Evolutionary conservation across 2,329 filamentous ascomycete genomes (phyloP).

Genomic region (Tolypocladium endophyticum): DNA sequence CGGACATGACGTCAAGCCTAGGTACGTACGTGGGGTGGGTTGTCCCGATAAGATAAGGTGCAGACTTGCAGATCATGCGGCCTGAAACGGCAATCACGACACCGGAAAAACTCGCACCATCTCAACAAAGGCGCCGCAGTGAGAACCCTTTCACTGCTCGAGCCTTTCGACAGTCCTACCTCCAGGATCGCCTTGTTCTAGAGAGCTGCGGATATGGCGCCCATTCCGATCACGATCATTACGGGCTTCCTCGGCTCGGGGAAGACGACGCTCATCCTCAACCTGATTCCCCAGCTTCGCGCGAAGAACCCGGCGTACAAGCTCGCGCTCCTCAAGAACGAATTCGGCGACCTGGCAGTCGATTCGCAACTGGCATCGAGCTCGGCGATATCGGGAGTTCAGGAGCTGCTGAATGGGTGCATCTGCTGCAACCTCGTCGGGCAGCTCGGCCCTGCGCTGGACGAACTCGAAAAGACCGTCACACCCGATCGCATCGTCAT

Average conservation of each 20-base stretch:
- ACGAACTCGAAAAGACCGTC: slow-evolving; percentile 51
- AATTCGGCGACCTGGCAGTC: slow-evolving; percentile 90
- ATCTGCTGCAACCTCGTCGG: slow-evolving; percentile 99
- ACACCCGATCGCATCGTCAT: slow-evolving; percentile 79
- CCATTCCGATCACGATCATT: slow-evolving; percentile 85
- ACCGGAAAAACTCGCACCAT: background rate
- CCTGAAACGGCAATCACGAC: background rate
- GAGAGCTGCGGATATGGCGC: slow-evolving; percentile 35
- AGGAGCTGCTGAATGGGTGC: slow-evolving; percentile 90
- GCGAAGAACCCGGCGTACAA: slow-evolving; percentile 66
- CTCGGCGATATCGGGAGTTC: slow-evolving; percentile 75
- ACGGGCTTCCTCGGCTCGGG: slow-evolving; percentile 94
- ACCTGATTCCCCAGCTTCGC: slow-evolving; percentile 80
- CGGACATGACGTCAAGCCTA: slow-evolving; percentile 1
- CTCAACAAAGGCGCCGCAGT: background rate
- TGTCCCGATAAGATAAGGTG: slow-evolving; percentile 1
- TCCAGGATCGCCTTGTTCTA: background rate
- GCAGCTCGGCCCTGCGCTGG: slow-evolving; percentile 70
- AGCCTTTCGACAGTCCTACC: background rate
- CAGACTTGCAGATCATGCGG: background rate
- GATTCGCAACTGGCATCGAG: slow-evolving; percentile 85
- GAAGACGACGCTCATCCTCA: slow-evolving; percentile 92
- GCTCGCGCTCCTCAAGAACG: slow-evolving; percentile 92
- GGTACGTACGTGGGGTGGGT: background rate
- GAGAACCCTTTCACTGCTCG: background rate